Evolutionary conservation across 768 basidiomycete species (phyloP).

Genomic region (Kwoniella dendrophila): DNA sequence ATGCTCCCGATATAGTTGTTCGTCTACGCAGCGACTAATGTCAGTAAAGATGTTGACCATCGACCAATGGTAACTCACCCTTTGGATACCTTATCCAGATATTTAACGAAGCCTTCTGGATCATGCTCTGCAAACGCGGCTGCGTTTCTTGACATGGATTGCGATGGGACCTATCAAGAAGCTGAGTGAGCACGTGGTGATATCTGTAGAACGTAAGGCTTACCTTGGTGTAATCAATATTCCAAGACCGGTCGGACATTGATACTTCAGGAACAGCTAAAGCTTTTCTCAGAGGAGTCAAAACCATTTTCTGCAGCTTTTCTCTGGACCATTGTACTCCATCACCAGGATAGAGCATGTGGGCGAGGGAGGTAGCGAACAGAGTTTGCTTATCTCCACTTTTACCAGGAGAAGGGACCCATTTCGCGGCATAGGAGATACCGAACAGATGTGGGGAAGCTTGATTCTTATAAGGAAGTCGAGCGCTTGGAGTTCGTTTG

Average conservation of each 20-base stretch:
- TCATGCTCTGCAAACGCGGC: conserved; percentile 65
- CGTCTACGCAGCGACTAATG: conserved; percentile 34
- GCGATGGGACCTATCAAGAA: conserved; percentile 56
- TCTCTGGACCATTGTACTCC: conserved; percentile 62
- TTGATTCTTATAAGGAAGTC: conserved; percentile 32
- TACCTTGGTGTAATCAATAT: conserved; percentile 36
- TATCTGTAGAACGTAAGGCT: conserved; percentile 55
- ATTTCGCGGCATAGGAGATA: conserved; percentile 68
- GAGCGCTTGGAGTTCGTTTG: conserved; percentile 29
- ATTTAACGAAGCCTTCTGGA: conserved; percentile 62
- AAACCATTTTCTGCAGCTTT: conserved; percentile 65
- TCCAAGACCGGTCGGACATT: conserved; percentile 61
- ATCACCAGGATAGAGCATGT: conserved; percentile 59
- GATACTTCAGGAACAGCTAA: conserved; percentile 63
- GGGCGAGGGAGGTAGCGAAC: conserved; percentile 66
- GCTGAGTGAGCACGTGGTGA: not conserved
- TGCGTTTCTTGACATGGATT: conserved; percentile 67
- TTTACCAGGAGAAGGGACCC: conserved; percentile 67
- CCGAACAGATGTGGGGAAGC: conserved; percentile 51
- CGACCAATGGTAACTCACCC: conserved; percentile 50
- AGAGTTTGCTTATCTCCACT: conserved; percentile 69
- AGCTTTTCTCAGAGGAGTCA: conserved; percentile 63
- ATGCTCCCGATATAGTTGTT: conserved; percentile 65
- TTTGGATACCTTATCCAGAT: conserved; percentile 63
- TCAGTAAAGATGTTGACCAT: not conserved